Percentiles rank a stretch among this genome's conserved stretches.
Evolutionary conservation across 75 land plant species (phyloP).

Genomic region (Sequoia sempervirens): DNA sequence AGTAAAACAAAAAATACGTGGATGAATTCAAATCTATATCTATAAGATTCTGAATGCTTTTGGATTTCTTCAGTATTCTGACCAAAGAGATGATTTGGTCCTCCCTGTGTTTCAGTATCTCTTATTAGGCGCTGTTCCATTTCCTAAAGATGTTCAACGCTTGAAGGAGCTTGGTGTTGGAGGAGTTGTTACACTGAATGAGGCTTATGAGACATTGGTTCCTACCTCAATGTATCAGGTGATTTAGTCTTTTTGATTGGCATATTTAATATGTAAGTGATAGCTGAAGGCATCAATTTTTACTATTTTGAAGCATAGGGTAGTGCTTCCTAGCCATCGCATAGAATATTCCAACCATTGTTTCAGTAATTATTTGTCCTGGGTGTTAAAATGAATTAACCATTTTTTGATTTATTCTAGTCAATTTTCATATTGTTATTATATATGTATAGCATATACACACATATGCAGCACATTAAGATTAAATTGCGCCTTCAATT

Average conservation of each 20-base stretch:
- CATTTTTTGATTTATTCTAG: too few species aligned
- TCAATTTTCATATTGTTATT: too few species aligned
- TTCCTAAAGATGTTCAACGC: constrained; percentile 76
- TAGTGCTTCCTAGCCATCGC: neutral
- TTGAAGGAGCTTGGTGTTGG: constrained; percentile 74
- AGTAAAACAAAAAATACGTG: neutral
- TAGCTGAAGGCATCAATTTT: neutral
- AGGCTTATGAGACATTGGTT: constrained; percentile 90
- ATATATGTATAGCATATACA: too few species aligned
- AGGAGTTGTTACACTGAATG: constrained; percentile 88
- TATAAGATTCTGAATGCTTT: neutral
- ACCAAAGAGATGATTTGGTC: neutral
- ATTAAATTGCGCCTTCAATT: neutral
- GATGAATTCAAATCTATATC: neutral
- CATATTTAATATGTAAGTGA: neutral
- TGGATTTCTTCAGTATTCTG: neutral
- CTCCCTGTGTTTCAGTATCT: constrained; percentile 59
- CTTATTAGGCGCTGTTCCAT: constrained; percentile 92
- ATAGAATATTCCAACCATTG: neutral
- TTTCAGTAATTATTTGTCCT: too few species aligned
- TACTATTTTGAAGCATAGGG: neutral
- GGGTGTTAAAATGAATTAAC: too few species aligned
- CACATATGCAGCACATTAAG: neutral
- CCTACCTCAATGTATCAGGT: constrained; percentile 77
- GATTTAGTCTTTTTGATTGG: neutral